Conservation (phyloP, 2,329 filamentous ascomycete genomes). For the Achaetomium macrosporum region DNA sequence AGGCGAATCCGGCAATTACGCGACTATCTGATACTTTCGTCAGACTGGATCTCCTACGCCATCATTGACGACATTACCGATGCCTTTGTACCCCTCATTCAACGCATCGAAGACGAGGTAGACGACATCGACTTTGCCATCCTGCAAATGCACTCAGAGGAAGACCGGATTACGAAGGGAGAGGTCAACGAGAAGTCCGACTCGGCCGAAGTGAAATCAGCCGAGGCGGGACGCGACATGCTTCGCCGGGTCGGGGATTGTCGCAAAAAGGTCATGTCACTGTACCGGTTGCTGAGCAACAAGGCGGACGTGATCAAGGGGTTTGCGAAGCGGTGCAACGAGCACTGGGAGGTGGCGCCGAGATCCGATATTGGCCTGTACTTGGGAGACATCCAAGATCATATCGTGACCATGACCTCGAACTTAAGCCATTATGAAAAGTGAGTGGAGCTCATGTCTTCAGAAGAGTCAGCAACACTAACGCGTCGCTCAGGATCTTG, state of each 20-base stretch:
- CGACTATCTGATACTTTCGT: constrained; percentile 86
- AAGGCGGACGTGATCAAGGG: constrained; percentile 99
- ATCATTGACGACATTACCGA: constrained; percentile 98
- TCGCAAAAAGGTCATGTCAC: constrained; percentile 92
- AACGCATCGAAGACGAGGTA: constrained; percentile 90
- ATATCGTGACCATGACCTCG: constrained; percentile 97
- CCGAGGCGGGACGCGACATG: constrained; percentile 67
- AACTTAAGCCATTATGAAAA: constrained; percentile 96
- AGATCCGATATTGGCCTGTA: constrained; percentile 96
- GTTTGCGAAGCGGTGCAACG: constrained; percentile 96
- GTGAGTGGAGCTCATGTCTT: constrained; percentile 53
- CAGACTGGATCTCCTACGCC: constrained; percentile 98
- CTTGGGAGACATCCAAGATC: constrained; percentile 95
- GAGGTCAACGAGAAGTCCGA: constrained; percentile 41
- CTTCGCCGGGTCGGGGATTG: constrained; percentile 87
- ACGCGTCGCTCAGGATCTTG: constrained; percentile 58
- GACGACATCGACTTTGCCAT: constrained; percentile 96
- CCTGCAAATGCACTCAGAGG: constrained; percentile 66
- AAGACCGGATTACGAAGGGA: constrained; percentile 38
- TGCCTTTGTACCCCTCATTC: constrained; percentile 86
- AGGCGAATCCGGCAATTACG: constrained; percentile 87
- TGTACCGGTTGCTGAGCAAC: constrained; percentile 88
- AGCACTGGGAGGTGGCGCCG: constrained; percentile 94
- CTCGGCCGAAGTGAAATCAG: constrained; percentile 33
- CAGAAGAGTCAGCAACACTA: neutral